phyloP scores from a whole-genome alignment of 106 monocot genomes.

The Apostasia shenzhenica region DNA sequence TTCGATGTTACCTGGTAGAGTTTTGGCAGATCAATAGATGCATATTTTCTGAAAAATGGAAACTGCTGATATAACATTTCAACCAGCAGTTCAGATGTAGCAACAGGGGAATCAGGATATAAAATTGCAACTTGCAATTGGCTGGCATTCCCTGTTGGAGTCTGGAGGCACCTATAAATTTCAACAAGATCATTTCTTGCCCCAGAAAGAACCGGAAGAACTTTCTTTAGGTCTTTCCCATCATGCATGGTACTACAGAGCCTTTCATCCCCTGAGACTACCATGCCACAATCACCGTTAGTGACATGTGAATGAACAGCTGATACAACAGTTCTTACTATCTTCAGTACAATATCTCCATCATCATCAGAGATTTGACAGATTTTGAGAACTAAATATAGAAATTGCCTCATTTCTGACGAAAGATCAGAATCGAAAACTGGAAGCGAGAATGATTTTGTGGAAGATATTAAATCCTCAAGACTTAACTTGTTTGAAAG shows the following conservation, averaged over 20 bases:
- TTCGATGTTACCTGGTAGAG: slow-evolving; percentile 37
- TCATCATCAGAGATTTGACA: slow-evolving; percentile 36
- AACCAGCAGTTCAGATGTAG: slow-evolving; percentile 48
- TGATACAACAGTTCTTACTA: slow-evolving; percentile 45
- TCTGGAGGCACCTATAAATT: slow-evolving; percentile 29
- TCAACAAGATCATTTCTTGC: slow-evolving; percentile 51
- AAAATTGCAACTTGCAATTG: slow-evolving; percentile 15
- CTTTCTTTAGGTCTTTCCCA: slow-evolving; percentile 19
- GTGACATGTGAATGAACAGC: slow-evolving; percentile 39
- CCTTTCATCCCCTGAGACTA: slow-evolving; percentile 11
- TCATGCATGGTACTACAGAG: slow-evolving; percentile 1
- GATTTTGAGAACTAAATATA: slow-evolving; percentile 43
- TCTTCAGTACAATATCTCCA: slow-evolving; percentile 25
- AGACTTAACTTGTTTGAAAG: slow-evolving; percentile 40
- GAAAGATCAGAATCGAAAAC: slow-evolving; percentile 39
- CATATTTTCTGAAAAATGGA: slow-evolving; percentile 23
- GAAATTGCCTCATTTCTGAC: slow-evolving; percentile 58
- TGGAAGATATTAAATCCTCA: slow-evolving; percentile 53
- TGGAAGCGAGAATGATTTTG: slow-evolving; percentile 38
- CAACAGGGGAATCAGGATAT: slow-evolving; percentile 17
- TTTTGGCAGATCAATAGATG: slow-evolving; percentile 17
- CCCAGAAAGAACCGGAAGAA: slow-evolving; percentile 24
- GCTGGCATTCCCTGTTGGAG: slow-evolving; percentile 6
- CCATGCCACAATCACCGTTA: slow-evolving; percentile 11
- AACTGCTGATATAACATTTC: slow-evolving; percentile 50